Base-by-base conservation (phyloP, 1,284 basidiomycete species). In the Heliocybe sulcata region DNA sequence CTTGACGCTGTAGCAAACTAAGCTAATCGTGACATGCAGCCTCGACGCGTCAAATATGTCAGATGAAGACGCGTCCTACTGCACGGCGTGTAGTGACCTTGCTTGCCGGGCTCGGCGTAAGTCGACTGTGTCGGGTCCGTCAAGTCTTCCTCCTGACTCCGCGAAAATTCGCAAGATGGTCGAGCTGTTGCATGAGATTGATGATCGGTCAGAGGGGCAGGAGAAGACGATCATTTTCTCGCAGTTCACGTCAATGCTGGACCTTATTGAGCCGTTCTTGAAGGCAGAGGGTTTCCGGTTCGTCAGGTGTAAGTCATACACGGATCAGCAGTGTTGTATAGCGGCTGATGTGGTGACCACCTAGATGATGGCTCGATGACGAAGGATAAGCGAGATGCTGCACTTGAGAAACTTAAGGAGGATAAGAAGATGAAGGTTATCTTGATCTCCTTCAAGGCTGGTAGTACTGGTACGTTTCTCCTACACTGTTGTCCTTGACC, bases 391-490 rank as follows among this genome's bases (percentile, higher is more conserved):
- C 85, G 95, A 19, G 88, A 94, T 62, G 77, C 75, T 9, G 82
- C 89, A 2, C 71, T 98, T 23, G 74, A 84, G 23, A 80, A 77
- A 58, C 95, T 99, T 69, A 83, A 82, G 64, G 81, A 65, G 25
- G 81, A 81, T 63, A 67, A 71, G 10, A 74, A 64, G 2, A 81
- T 77, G 14, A 80, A 76, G 23, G 83, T 96, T 35, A 98, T 98
- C 57, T 72, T 99, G 58, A 96, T 98, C 58, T 97, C 94, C 0
- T 96, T 98, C 83, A 98, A 97, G 69, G 93, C 94, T 12, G 94
- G 94, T 1, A 91, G 88, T 64, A 94, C 92, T 1, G 91, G 90
- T 87, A 62, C 60, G 64, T 56, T 35, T 51, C 51, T 69, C 68
- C 49, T 3, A 16, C 20, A 0, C 12, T 8, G 52, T 27, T 23